These are phyloP conservation scores for Middelhovenomyces tepae DNA, from an alignment of 805 yeast genomes.

Conservation along the genomic window DNA sequence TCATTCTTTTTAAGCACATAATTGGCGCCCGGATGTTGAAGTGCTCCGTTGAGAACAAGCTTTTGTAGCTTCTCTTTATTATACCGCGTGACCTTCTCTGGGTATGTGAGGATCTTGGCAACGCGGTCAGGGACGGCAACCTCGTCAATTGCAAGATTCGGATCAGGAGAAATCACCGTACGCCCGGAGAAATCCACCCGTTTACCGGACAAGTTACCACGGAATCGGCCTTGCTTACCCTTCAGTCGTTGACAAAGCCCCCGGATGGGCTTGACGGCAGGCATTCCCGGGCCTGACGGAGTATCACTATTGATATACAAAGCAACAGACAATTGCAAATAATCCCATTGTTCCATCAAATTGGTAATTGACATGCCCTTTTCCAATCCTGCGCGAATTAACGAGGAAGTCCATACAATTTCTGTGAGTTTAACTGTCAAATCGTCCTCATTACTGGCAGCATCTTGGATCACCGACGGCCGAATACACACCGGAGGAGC, in stretches of 20 bases:
- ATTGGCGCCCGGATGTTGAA: conserved; percentile 92
- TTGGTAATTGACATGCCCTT: conserved; percentile 90
- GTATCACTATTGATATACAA: conserved; percentile 96
- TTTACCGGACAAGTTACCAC: conserved; percentile 97
- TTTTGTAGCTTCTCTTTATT: conserved; percentile 69
- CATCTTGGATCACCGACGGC: conserved; percentile 93
- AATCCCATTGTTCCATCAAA: conserved; percentile 99
- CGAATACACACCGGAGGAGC: conserved; percentile 99
- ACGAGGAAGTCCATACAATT: conserved; percentile 92
- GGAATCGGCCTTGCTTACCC: conserved; percentile 97
- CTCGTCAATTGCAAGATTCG: conserved; percentile 87
- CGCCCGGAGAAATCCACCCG: conserved; percentile 98
- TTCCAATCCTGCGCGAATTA: conserved; percentile 89
- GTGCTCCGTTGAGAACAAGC: conserved; percentile 77
- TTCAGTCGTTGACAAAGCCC: conserved; percentile 95
- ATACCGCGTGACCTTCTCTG: conserved; percentile 87
- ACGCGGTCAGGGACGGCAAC: conserved; percentile 98
- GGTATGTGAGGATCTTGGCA: conserved; percentile 91
- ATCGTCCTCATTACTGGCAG: conserved; percentile 94
- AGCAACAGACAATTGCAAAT: conserved; percentile 87
- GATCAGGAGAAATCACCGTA: conserved; percentile 98
- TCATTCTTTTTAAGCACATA: conserved; percentile 78
- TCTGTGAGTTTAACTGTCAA: conserved; percentile 92
- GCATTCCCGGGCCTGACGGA: conserved; percentile 45
- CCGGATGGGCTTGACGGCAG: conserved; percentile 64